Evolutionary conservation across 306 rosid species (phyloP).

Genomic region (Carpinus fangiana): DNA sequence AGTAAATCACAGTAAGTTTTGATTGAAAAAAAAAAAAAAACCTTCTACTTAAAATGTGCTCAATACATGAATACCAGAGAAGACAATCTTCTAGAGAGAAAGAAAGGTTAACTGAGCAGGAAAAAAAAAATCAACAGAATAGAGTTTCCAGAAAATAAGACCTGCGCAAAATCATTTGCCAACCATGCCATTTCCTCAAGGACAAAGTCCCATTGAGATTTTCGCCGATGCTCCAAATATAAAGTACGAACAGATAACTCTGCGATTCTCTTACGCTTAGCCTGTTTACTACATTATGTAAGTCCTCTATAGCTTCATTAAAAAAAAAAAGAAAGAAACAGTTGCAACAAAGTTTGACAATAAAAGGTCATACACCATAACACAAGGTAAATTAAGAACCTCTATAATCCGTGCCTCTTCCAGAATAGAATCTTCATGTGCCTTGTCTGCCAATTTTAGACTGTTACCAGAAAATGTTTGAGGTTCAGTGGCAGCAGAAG

Average conservation of each 20-base stretch:
- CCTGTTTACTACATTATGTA: slow-evolving; percentile 52
- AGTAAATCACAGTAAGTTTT: neutral
- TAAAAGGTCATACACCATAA: slow-evolving; percentile 23
- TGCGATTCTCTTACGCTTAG: slow-evolving; percentile 86
- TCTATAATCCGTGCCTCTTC: slow-evolving; percentile 85
- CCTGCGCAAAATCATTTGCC: slow-evolving; percentile 99
- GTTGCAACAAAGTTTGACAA: slow-evolving; percentile 20
- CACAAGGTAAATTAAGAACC: slow-evolving; percentile 48
- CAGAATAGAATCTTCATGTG: slow-evolving; percentile 85
- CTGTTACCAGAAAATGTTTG: slow-evolving; percentile 41
- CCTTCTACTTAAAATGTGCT: slow-evolving; percentile 9
- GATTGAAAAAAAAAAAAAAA: neutral
- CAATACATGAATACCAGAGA: neutral
- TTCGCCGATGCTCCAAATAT: slow-evolving; percentile 52
- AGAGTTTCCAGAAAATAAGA: slow-evolving; percentile 39
- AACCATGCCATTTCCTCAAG: slow-evolving; percentile 98
- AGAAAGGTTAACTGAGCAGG: neutral
- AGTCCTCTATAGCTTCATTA: slow-evolving; percentile 27
- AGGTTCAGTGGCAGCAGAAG: slow-evolving; percentile 42
- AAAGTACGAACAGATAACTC: slow-evolving; percentile 68
- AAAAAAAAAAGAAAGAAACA: slow-evolving; percentile 3
- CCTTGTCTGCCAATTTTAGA: slow-evolving; percentile 62
- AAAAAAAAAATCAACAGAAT: neutral
- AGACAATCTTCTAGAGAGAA: neutral
- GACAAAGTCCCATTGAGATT: slow-evolving; percentile 93